Base-by-base conservation (phyloP, 257 asterid genomes). In the Gentiana dahurica region DNA sequence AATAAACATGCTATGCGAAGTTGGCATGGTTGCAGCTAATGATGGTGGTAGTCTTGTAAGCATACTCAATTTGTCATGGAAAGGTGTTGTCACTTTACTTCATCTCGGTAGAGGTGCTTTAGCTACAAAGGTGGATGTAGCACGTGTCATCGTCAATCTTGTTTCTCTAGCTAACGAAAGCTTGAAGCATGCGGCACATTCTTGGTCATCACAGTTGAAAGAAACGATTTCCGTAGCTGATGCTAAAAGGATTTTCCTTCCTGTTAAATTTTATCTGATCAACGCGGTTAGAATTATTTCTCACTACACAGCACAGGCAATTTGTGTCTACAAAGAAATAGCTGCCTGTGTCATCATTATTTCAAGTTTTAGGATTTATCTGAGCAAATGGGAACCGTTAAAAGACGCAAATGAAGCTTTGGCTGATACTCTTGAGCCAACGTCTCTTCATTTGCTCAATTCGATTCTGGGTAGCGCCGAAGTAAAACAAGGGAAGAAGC, bases 241-340 rank as follows among this genome's bases (percentile, higher is more conserved):
- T 76, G 93, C 97, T 74, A 92, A 84, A 79, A 77, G 94, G 74
- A 80, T 70, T 51, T 92, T 88, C 65, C 97, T 88, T 62, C 98
- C 97, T 5, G 86, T 81, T 38, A 92, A 92, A 63, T 88, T 92
- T 78, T 88, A 83, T 72, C 77, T 92, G 67, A 92, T 92, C 65
- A 88, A 85, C 67, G 95, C 98, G 37, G 95, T 88, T 34, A 76
- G 98, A 59, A 92, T 92, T 65, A 84, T 85, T 60, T 83, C 97
- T 57, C 98, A 83, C 38, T 87, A 92, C 73, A 81, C 81, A 59
- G 61, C 73, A 13, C 83, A 79, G 66, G 95, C 94, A 51, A 71
- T 88, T 69, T 57, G 66, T 10, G 69, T 80, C 58, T 85, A 75
- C 71, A 88, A 83, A 77, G 94, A 92, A 69, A 80, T 92, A 63